Percentiles rank a stretch among this genome's conserved stretches.
Conservation (phyloP, 176 grass and related monocot genomes). For the Phyllostachys edulis region DNA sequence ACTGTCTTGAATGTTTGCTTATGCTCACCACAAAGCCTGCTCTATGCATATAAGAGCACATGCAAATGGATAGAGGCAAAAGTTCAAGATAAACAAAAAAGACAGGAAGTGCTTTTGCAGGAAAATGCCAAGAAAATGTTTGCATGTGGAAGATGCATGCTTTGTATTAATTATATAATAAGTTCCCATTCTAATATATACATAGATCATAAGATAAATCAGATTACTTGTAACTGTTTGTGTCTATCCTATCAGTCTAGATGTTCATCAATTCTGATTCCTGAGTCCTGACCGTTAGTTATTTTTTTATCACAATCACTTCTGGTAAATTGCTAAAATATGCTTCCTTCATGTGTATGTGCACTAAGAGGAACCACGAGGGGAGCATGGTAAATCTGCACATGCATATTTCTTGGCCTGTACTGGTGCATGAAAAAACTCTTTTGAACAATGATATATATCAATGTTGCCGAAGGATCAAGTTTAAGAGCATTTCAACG, state of each 20-base stretch:
- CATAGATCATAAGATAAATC: not conserved
- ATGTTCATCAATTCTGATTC: constrained; percentile 8
- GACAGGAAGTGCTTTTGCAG: not conserved
- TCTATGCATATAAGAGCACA: too few relatives aligned
- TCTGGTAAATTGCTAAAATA: not conserved
- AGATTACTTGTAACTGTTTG: not conserved
- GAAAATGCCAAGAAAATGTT: not conserved
- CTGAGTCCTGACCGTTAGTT: not conserved
- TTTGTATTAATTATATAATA: not conserved
- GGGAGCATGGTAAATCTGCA: too few relatives aligned
- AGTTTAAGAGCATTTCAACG: not conserved
- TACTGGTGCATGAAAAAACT: too few relatives aligned
- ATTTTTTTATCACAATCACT: not conserved
- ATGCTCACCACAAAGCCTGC: not conserved
- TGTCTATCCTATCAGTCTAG: not conserved
- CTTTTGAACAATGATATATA: too few relatives aligned
- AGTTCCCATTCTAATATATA: not conserved
- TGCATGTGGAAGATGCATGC: not conserved
- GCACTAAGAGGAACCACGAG: too few relatives aligned
- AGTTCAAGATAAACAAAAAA: not conserved
- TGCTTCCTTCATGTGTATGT: not conserved
- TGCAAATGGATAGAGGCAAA: not conserved
- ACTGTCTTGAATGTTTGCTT: not conserved
- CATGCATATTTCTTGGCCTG: too few relatives aligned
- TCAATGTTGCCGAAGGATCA: not conserved